Conservation (phyloP, 306 rosid species). For the Sesbania bispinosa region DNA sequence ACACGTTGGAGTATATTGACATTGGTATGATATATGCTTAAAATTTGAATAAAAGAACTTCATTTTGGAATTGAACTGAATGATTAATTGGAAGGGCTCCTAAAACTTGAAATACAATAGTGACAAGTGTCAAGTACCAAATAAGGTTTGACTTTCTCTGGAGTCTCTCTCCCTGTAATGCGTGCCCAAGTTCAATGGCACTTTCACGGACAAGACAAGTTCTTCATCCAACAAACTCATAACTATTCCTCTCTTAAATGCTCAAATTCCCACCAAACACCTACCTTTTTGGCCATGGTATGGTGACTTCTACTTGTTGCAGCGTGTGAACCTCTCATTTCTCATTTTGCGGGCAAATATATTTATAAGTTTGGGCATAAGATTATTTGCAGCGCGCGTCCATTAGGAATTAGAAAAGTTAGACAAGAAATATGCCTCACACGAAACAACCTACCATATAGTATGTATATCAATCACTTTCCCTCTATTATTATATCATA, state of each 20-base stretch:
- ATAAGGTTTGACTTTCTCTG: no score
- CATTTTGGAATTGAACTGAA: no score
- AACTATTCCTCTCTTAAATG: slow-evolving; percentile 15
- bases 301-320: background rate
- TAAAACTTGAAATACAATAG: no score
- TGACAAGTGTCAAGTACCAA: no score
- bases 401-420: background rate
- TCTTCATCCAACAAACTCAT: slow-evolving; percentile 23
- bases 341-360: background rate
- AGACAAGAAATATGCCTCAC: slow-evolving; percentile 21
- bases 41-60: no score
- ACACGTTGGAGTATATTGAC: no score
- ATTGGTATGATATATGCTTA: no score
- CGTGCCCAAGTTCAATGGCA: no score
- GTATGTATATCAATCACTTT: background rate
- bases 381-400: background rate
- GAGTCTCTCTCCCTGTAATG: no score
- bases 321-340: slow-evolving; percentile 6
- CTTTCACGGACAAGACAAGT: background rate
- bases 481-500: background rate
- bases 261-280: slow-evolving; percentile 35
- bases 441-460: slow-evolving; percentile 22
- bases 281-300: background rate
- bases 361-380: background rate
- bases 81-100: no score